Evolutionary conservation across 345 rosid genomes (phyloP).

Genomic region (Ricinus communis): DNA sequence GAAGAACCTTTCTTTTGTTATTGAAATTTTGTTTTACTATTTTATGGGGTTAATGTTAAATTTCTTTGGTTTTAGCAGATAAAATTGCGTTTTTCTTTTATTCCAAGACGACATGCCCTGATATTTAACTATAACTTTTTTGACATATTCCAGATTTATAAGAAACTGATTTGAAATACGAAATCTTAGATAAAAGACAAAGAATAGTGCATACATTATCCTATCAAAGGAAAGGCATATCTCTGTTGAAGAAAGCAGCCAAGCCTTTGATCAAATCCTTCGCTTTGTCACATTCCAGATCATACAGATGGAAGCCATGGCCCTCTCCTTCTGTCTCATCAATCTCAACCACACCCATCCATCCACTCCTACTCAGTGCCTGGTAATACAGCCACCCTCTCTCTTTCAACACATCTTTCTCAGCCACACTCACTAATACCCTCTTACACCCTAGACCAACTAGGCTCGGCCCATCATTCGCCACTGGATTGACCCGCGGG

Average conservation of each 20-base stretch:
- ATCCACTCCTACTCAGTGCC: conserved; percentile 23
- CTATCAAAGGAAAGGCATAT: conserved; percentile 27
- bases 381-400: conserved; percentile 26
- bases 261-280: conserved; percentile 32
- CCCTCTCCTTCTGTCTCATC: conserved; percentile 14
- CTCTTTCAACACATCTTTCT: conserved; percentile 23
- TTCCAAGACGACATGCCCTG: no score
- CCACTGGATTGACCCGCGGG: conserved; percentile 19
- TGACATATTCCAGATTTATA: no score
- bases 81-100: no score
- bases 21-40: no score
- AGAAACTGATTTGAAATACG: no score
- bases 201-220: no score
- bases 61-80: no score
- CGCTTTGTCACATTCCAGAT: conserved; percentile 36
- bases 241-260: conserved; percentile 38
- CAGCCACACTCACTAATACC: conserved; percentile 20
- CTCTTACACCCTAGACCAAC: conserved; percentile 16
- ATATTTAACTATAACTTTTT: no score
- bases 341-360: conserved; percentile 33
- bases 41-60: no score
- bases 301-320: conserved; percentile 18
- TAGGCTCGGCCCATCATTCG: conserved; percentile 4
- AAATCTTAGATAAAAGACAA: no score
- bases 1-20: no score